phyloP scores from a whole-genome alignment of 2,329 filamentous ascomycete genomes.

The Alternaria sp. region DNA sequence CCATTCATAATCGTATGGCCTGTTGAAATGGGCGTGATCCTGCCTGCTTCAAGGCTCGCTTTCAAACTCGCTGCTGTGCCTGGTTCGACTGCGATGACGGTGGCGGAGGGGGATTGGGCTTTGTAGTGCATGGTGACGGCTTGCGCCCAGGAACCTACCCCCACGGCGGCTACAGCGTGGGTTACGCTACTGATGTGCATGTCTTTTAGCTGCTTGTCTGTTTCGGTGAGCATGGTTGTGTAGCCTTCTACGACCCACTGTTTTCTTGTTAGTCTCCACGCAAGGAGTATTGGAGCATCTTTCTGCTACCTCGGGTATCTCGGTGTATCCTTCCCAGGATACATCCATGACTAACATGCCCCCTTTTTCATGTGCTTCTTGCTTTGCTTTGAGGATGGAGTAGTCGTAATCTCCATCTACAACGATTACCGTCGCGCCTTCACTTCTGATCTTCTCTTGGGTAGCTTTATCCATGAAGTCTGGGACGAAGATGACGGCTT shows the following conservation, averaged over 20 bases:
- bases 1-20: conserved; percentile 75
- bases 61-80: conserved; percentile 68
- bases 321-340: conserved; percentile 70
- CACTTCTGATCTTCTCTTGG: conserved; percentile 63
- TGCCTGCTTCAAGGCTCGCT: conserved; percentile 61
- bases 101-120: conserved; percentile 42
- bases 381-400: conserved; percentile 62
- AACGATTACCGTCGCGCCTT: conserved; percentile 68
- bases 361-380: conserved; percentile 52
- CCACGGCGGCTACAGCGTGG: conserved; percentile 70
- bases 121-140: conserved; percentile 74
- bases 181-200: conserved; percentile 52
- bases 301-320: conserved; percentile 64
- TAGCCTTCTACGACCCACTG: conserved; percentile 82
- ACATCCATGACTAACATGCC: conserved; percentile 73
- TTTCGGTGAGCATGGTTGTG: conserved; percentile 73
- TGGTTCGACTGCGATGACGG: conserved; percentile 74
- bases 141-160: conserved; percentile 76
- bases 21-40: conserved; percentile 62
- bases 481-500: conserved; percentile 70
- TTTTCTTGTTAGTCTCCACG: conserved; percentile 15
- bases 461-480: conserved; percentile 64
- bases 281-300: too few species aligned
- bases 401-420: conserved; percentile 70
- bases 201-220: conserved; percentile 67